phyloP scores from a whole-genome alignment of 1,139 yeast genomes.

The Pichia sp. region DNA sequence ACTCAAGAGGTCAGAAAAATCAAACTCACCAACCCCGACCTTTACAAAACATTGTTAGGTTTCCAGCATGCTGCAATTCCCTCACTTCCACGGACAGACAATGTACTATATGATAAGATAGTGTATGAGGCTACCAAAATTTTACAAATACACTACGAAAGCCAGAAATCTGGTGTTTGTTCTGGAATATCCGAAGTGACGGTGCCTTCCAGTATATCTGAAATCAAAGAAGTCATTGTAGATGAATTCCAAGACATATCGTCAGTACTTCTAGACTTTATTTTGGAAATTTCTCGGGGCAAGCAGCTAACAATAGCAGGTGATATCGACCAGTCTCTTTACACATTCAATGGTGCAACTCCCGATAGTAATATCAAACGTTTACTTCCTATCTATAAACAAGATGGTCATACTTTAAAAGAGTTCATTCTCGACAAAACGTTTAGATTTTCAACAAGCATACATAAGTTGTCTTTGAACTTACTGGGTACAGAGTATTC shows the following conservation, averaged over 20 bases:
- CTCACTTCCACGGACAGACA: conserved; percentile 7
- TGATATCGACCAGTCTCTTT: conserved; percentile 70
- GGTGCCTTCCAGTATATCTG: conserved; percentile 2
- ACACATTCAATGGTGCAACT: conserved; percentile 56
- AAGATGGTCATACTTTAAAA: conserved; percentile 22
- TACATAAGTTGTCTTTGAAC: conserved; percentile 41
- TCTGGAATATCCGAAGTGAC: neutral
- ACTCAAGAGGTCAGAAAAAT: neutral
- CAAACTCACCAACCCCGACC: conserved; percentile 1
- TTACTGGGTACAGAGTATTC: conserved; percentile 27
- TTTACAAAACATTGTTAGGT: conserved; percentile 9
- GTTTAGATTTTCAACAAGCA: conserved; percentile 58
- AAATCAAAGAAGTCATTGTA: conserved; percentile 39
- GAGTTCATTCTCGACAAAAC: conserved; percentile 43
- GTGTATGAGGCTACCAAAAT: conserved; percentile 18
- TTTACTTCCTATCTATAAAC: conserved; percentile 12
- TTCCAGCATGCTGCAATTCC: conserved; percentile 1
- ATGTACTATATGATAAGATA: conserved; percentile 18
- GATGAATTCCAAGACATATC: conserved; percentile 79
- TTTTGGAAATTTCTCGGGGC: conserved; percentile 36
- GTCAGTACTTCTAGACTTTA: conserved; percentile 45
- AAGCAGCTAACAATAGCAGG: conserved; percentile 67
- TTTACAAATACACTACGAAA: neutral
- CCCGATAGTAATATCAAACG: conserved; percentile 17
- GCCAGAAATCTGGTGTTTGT: neutral